phyloP scores from a whole-genome alignment of 768 basidiomycete genomes.

The Tylopilus plumbeoviolaceoides region DNA sequence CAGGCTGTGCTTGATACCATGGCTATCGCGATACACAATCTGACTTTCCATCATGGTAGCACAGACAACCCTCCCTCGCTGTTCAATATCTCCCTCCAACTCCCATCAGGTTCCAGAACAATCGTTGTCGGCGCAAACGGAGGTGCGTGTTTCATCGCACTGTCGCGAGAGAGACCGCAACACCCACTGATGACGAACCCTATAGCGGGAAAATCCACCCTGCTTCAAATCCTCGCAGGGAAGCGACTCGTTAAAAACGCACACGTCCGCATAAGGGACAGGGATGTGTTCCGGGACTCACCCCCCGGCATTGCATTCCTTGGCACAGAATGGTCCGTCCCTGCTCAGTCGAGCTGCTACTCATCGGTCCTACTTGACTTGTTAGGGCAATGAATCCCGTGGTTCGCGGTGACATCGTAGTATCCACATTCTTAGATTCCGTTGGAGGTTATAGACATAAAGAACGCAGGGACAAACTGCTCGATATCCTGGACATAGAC shows the following conservation, averaged over 20 bases:
- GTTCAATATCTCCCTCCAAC: slow-evolving; percentile 54
- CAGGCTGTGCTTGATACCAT: neutral
- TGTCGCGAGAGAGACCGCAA: neutral
- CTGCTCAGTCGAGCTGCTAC: neutral
- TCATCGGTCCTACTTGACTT: neutral
- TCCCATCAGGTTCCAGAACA: slow-evolving; percentile 76
- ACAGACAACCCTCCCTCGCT: slow-evolving; percentile 49
- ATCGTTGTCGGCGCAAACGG: slow-evolving; percentile 93
- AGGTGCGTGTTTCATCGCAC: slow-evolving; percentile 45
- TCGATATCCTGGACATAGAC: slow-evolving; percentile 93
- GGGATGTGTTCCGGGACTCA: slow-evolving; percentile 87
- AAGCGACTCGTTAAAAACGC: slow-evolving; percentile 71
- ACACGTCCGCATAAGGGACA: slow-evolving; percentile 66
- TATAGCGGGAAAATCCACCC: slow-evolving; percentile 90
- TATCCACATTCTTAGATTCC: slow-evolving; percentile 93
- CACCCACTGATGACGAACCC: neutral
- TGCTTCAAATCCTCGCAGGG: slow-evolving; percentile 91
- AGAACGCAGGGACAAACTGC: slow-evolving; percentile 75
- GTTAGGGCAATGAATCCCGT: slow-evolving; percentile 96
- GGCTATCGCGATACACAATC: slow-evolving; percentile 37
- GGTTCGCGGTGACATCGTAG: slow-evolving; percentile 87
- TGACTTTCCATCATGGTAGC: slow-evolving; percentile 57
- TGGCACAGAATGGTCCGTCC: slow-evolving; percentile 86
- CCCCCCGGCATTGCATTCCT: slow-evolving; percentile 81
- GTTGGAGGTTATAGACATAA: slow-evolving; percentile 96